Evolutionary conservation across 345 rosid genomes (phyloP).

Genomic region (Brassica juncea): DNA sequence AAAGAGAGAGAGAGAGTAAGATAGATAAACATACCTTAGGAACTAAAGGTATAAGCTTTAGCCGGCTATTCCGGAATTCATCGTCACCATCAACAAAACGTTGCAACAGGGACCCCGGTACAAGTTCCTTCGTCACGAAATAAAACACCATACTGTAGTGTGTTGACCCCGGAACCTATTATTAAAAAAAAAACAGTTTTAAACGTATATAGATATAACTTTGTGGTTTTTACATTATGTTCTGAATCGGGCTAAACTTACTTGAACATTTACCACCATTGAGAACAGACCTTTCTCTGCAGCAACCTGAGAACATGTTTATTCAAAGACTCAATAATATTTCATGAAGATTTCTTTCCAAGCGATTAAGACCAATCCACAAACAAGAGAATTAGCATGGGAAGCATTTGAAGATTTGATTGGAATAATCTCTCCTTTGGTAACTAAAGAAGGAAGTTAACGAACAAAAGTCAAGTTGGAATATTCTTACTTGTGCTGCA

Average conservation of each 20-base stretch:
- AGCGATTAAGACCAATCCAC: background rate
- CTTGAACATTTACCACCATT: slow-evolving; percentile 72
- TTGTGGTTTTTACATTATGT: background rate
- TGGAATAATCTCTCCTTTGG: slow-evolving; percentile 24
- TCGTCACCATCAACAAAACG: slow-evolving; percentile 97
- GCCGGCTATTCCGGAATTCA: slow-evolving; percentile 91
- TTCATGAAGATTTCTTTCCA: background rate
- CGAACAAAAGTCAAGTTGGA: background rate
- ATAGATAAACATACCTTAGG: slow-evolving; percentile 65
- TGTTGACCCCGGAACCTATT: slow-evolving; percentile 91
- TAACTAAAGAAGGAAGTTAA: no score
- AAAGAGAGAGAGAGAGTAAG: background rate
- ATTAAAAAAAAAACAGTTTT: background rate
- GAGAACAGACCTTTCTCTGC: slow-evolving; percentile 72
- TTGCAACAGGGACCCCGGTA: slow-evolving; percentile 84
- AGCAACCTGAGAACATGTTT: slow-evolving; percentile 58
- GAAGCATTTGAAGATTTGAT: background rate
- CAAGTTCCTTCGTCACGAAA: slow-evolving; percentile 70
- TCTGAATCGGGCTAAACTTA: slow-evolving; percentile 43
- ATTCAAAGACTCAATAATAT: slow-evolving; percentile 13
- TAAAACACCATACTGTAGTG: slow-evolving; percentile 98
- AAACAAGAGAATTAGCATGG: background rate
- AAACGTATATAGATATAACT: background rate
- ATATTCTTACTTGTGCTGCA: slow-evolving; percentile 79
- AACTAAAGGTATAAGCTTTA: slow-evolving; percentile 92